A percentile compares a stretch with the other conserved stretches of the same genome.
Evolutionary conservation across 495 filamentous ascomycete species (phyloP).

Genomic region (Podospora conica): DNA sequence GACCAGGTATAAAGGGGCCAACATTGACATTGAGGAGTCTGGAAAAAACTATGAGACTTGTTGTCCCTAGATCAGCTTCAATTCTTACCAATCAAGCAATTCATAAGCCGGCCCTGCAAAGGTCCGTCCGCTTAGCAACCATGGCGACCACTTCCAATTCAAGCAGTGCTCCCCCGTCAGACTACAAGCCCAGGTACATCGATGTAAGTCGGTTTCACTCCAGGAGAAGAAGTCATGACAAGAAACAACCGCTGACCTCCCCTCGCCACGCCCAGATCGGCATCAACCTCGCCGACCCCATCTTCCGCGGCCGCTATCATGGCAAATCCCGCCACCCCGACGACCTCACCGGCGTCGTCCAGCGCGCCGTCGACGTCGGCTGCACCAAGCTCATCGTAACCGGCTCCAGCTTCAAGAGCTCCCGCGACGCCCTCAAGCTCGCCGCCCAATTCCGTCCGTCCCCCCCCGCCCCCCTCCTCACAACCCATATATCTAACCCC

Average conservation of each 20-base stretch:
- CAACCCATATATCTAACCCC: slow-evolving; percentile 8
- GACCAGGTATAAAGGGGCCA: background rate
- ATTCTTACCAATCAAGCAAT: slow-evolving; percentile 10
- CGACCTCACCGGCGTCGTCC: slow-evolving; percentile 70
- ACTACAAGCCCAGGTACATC: slow-evolving; percentile 49
- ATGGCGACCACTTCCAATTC: slow-evolving; percentile 16
- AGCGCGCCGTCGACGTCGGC: slow-evolving; percentile 67
- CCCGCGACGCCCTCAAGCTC: slow-evolving; percentile 65
- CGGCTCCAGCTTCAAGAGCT: slow-evolving; percentile 79
- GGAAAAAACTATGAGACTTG: slow-evolving; percentile 17
- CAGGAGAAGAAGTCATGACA: background rate
- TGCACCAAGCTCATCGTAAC: slow-evolving; percentile 89
- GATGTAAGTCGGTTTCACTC: slow-evolving; percentile 45
- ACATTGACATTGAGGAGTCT: background rate
- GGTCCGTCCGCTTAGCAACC: background rate
- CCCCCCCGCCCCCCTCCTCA: background rate
- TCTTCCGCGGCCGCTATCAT: slow-evolving; percentile 79
- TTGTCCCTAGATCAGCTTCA: background rate
- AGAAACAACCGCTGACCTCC: background rate
- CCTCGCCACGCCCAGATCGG: slow-evolving; percentile 52
- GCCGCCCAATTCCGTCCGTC: slow-evolving; percentile 63
- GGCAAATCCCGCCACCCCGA: slow-evolving; percentile 72
- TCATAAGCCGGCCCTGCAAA: slow-evolving; percentile 5
- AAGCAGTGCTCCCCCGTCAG: background rate
- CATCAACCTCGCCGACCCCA: slow-evolving; percentile 87